Evolutionary conservation across 2,329 filamentous ascomycete genomes (phyloP).

Genomic region (Exophiala xenobiotica): DNA sequence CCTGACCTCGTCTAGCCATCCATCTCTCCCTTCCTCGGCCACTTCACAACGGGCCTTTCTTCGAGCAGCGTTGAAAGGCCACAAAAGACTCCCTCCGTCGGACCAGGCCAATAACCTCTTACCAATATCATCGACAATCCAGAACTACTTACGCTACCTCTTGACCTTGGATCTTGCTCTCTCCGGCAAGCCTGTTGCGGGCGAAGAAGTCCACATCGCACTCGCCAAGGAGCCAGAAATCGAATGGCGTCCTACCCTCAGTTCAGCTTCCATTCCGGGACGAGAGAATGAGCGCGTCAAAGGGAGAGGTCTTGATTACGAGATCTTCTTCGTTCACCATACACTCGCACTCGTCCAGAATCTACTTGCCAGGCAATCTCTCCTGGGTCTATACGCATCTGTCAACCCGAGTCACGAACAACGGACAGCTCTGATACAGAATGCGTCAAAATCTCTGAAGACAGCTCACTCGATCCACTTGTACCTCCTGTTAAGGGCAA

Average conservation of each 20-base stretch:
- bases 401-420: conserved; percentile 63
- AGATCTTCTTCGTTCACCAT: conserved; percentile 75
- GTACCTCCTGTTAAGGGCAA: conserved; percentile 52
- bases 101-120: conserved; percentile 71
- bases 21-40: conserved; percentile 78
- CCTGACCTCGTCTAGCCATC: conserved; percentile 78
- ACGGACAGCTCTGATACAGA: conserved; percentile 66
- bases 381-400: conserved; percentile 71
- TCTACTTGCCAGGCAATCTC: conserved; percentile 67
- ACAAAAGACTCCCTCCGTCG: conserved; percentile 77
- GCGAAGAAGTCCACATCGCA: conserved; percentile 67
- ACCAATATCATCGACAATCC: conserved; percentile 66
- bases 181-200: conserved; percentile 53
- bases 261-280: conserved; percentile 57
- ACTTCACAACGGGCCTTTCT: conserved; percentile 82
- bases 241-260: conserved; percentile 80
- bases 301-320: conserved; percentile 74
- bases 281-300: conserved; percentile 67
- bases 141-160: conserved; percentile 79
- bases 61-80: conserved; percentile 77
- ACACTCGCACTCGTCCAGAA: conserved; percentile 74
- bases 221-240: conserved; percentile 66
- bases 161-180: conserved; percentile 73
- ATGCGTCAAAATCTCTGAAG: conserved; percentile 74
- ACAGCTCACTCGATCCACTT: conserved; percentile 76